Conservation (phyloP, 1,284 basidiomycete species). For the Erythrobasidium hasegawianum region DNA sequence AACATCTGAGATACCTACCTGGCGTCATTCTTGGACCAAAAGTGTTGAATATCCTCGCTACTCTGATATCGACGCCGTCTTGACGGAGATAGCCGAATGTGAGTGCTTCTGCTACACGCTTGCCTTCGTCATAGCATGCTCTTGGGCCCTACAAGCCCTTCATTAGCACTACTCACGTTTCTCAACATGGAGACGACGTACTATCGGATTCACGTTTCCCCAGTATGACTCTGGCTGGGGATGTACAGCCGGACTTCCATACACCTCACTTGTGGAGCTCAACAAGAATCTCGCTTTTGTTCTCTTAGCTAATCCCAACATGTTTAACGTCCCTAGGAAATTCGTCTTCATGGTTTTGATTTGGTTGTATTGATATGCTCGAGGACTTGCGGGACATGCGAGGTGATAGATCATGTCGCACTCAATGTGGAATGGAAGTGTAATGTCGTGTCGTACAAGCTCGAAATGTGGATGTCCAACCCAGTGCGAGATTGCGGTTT, state of each 20-base stretch:
- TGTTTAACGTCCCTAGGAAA: constrained; percentile 94
- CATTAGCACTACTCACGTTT: background rate
- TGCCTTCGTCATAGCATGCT: constrained; percentile 93
- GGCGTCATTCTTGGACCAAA: constrained; percentile 52
- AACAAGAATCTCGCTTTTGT: constrained; percentile 96
- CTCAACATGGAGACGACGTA: background rate
- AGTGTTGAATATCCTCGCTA: constrained; percentile 94
- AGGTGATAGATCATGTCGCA: constrained; percentile 95
- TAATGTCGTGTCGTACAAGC: constrained; percentile 92
- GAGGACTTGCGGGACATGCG: constrained; percentile 88
- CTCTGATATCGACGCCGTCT: constrained; percentile 89
- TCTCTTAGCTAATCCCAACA: constrained; percentile 96
- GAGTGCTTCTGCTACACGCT: constrained; percentile 58
- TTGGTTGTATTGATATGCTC: constrained; percentile 53
- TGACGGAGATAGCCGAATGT: constrained; percentile 92
- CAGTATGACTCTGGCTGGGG: constrained; percentile 66
- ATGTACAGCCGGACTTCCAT: constrained; percentile 79
- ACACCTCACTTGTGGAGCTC: constrained; percentile 65
- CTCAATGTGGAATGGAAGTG: constrained; percentile 94
- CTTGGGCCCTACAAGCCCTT: constrained; percentile 62
- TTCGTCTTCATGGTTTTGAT: constrained; percentile 98
- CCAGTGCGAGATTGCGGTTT: constrained; percentile 68
- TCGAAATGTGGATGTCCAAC: constrained; percentile 95
- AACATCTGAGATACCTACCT: background rate
- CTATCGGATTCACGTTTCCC: constrained; percentile 91